Evolutionary conservation across 345 rosid genomes (phyloP).

Genomic region (Turnera subulata): DNA sequence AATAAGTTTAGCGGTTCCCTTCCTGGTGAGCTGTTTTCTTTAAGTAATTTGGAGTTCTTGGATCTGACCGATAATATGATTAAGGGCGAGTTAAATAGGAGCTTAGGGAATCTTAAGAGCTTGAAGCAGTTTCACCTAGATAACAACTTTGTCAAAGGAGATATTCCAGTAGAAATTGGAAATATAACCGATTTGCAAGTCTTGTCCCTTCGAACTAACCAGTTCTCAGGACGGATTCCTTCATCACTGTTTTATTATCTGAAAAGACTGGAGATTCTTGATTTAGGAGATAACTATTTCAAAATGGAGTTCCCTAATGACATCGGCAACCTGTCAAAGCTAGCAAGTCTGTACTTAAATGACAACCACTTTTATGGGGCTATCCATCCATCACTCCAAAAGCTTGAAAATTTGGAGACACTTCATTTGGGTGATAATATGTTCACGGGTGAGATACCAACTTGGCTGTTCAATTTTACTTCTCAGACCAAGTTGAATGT

Average conservation of each 20-base stretch:
- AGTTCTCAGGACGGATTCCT: conserved; percentile 3
- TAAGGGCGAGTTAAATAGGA: not conserved
- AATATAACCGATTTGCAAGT: not conserved
- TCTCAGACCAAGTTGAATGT: not conserved
- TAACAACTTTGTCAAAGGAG: not conserved
- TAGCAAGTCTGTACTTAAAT: not conserved
- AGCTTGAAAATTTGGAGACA: not conserved
- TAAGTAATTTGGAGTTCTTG: not conserved
- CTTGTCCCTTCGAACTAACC: not conserved
- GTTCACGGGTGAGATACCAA: not conserved
- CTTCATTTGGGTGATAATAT: not conserved
- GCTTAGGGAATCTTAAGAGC: too few relatives aligned
- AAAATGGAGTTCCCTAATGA: conserved; percentile 1
- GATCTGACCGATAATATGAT: not conserved
- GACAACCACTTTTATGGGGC: not conserved
- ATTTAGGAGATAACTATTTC: not conserved
- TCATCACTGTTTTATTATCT: not conserved
- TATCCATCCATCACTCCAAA: not conserved
- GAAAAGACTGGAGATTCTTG: not conserved
- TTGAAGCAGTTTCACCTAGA: not conserved
- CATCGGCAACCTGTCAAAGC: not conserved
- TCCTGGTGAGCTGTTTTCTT: not conserved
- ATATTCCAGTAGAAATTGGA: conserved; percentile 1
- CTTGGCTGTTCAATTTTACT: not conserved
- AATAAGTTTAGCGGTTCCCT: not conserved